Conservation (phyloP, 805 yeast genomes). For the Vanderwaltozyma polyspora region DNA sequence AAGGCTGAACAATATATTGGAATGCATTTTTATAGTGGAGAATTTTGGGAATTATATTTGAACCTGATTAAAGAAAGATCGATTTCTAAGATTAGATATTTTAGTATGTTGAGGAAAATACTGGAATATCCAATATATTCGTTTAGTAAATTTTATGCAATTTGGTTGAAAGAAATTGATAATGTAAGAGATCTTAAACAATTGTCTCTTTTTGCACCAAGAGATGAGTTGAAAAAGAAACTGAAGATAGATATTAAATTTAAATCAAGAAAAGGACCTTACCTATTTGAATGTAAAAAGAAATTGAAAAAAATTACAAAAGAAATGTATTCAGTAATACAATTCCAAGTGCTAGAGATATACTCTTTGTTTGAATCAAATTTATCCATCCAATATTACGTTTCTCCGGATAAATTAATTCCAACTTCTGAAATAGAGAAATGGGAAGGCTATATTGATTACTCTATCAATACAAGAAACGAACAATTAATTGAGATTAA, state of each 20-base stretch:
- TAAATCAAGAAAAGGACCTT: slow-evolving; percentile 22
- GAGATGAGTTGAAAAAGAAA: slow-evolving; percentile 16
- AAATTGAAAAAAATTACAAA: slow-evolving; percentile 21
- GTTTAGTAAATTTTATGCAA: slow-evolving; percentile 22
- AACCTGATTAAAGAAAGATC: slow-evolving; percentile 18
- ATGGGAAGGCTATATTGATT: slow-evolving; percentile 23
- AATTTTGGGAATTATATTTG: slow-evolving; percentile 27
- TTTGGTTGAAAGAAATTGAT: slow-evolving; percentile 24
- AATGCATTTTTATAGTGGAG: slow-evolving; percentile 25
- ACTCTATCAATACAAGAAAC: slow-evolving; percentile 14
- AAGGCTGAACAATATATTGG: slow-evolving; percentile 25
- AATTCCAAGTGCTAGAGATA: slow-evolving; percentile 21
- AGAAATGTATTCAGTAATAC: slow-evolving; percentile 23
- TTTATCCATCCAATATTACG: slow-evolving; percentile 15
- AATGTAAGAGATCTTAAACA: slow-evolving; percentile 20
- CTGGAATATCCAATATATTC: slow-evolving; percentile 25
- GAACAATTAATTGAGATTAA: slow-evolving; percentile 16
- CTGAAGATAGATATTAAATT: slow-evolving; percentile 14
- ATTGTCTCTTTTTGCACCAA: slow-evolving; percentile 14
- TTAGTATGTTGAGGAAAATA: slow-evolving; percentile 20
- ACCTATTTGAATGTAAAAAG: slow-evolving; percentile 27
- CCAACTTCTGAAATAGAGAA: slow-evolving; percentile 14
- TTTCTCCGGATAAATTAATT: slow-evolving; percentile 19
- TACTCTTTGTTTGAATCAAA: slow-evolving; percentile 24
- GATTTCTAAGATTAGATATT: slow-evolving; percentile 12